Conservation (phyloP, 768 basidiomycete species). For the Dacryopinax spathularia region DNA sequence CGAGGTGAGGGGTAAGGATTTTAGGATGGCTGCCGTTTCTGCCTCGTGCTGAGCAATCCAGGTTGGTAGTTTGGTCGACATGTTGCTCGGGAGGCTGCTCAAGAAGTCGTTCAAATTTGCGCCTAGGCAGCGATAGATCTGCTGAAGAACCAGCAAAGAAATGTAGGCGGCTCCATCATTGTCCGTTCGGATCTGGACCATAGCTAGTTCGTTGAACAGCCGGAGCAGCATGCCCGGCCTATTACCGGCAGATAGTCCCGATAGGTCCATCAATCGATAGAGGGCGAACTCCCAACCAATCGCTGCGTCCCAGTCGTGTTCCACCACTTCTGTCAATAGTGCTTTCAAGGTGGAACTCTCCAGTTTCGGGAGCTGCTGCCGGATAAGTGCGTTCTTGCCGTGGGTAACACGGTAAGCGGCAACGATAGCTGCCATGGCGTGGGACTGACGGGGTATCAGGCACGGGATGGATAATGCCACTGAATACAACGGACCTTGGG, state of each 20-base stretch:
- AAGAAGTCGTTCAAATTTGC: neutral
- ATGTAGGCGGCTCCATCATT: neutral
- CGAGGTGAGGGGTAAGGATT: neutral
- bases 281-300: neutral
- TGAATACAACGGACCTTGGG: neutral
- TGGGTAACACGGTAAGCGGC: neutral
- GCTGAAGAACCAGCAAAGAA: neutral
- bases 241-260: neutral
- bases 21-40: neutral
- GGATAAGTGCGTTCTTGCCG: neutral
- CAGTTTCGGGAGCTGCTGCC: neutral
- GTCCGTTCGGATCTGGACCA: neutral
- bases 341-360: neutral
- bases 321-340: neutral
- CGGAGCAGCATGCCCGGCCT: neutral
- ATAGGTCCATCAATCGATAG: neutral
- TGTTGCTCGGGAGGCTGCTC: neutral
- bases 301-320: neutral
- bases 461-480: neutral
- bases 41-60: neutral
- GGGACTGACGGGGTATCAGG: neutral
- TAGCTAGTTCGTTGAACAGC: neutral
- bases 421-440: neutral
- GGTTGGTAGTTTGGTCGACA: neutral
- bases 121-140: neutral